Percentiles rank a stretch among this genome's conserved stretches.
phyloP scores from a whole-genome alignment of 2,329 filamentous ascomycete genomes.

The Alternaria hordeiaustralica region DNA sequence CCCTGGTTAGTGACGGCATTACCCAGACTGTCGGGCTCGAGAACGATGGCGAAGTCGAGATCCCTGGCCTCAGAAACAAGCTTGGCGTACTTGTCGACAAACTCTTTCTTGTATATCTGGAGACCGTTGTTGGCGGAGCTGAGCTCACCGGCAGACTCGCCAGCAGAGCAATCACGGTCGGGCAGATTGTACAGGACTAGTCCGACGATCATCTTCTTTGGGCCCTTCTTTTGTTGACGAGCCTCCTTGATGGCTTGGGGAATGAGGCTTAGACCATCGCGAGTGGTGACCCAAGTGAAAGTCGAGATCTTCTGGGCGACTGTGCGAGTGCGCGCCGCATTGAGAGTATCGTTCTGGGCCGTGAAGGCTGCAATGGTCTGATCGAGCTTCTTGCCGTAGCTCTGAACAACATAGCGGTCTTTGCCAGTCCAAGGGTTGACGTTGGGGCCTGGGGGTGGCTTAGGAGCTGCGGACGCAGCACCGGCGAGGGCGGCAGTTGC shows the following conservation, averaged over 20 bases:
- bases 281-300: conserved; percentile 36
- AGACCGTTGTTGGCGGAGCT: conserved; percentile 64
- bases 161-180: conserved; percentile 84
- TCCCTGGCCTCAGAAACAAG: conserved; percentile 31
- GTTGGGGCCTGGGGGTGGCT: conserved; percentile 12
- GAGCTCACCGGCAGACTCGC: conserved; percentile 81
- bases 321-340: conserved; percentile 35
- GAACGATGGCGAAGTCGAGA: conserved; percentile 38
- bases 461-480: conserved; percentile 23
- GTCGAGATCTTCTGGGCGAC: conserved; percentile 36
- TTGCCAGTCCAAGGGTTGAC: conserved; percentile 32
- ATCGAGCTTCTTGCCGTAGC: conserved; percentile 35
- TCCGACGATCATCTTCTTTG: conserved; percentile 31
- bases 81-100: conserved; percentile 36
- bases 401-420: conserved; percentile 30
- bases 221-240: conserved; percentile 24
- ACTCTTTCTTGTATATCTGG: conserved; percentile 36
- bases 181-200: conserved; percentile 88
- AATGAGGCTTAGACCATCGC: conserved; percentile 27
- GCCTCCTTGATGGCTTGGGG: conserved; percentile 29
- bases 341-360: conserved; percentile 31
- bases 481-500: conserved; percentile 27
- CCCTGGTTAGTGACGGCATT: conserved; percentile 39
- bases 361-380: conserved; percentile 32
- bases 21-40: conserved; percentile 37